Base-by-base conservation (phyloP, 495 filamentous ascomycete species). In the Friedmanniomyces endolithicus region DNA sequence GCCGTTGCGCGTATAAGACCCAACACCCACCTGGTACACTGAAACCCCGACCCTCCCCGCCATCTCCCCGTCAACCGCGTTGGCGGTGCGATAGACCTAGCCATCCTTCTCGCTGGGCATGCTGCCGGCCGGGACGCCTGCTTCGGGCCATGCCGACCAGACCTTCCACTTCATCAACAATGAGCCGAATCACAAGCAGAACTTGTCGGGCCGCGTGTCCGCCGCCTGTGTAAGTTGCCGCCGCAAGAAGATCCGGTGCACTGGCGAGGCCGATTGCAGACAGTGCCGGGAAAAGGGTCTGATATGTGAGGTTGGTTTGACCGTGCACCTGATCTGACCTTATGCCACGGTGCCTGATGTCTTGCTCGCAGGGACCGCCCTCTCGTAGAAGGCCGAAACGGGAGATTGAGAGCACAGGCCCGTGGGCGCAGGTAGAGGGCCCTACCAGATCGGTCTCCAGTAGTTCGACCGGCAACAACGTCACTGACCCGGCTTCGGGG, bases 151-250 rank as follows among this genome's bases (percentile, higher is more conserved):
- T n/a, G n/a, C n/a, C n/a, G 47, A 22, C 17, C 23, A 37, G 23
- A 40, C 27, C 0, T 59, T 53, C 37, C 50, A 31, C 12, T 59
- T 59, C 51, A 44, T 59, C 20, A 34, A 44, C 14, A 50, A 59
- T 37, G 27, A 31, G 27, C 56, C 50, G 8, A 24, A 9, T 6
- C 51, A 59, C 51, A 59, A 59, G 44, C 50, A 59, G 51, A 59
- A 48, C 19, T 43, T 59, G 6, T 53, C 50, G 11, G 56, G 56
- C 3, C 41, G 56, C 2, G 56, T 59, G 9, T 27, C 22, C 3
- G 50, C 56, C 23, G 56, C 56, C 1, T 59, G 56, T 33, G 33
- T 52, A n/a, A 52, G 41, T 17, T 52, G 49, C 24, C 49, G 49
- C 34, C n/a, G 24, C 29, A 52, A 52, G 20, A 52, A 52, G 49